Conservation (phyloP, 768 basidiomycete species). For the Amanita rimosa region DNA sequence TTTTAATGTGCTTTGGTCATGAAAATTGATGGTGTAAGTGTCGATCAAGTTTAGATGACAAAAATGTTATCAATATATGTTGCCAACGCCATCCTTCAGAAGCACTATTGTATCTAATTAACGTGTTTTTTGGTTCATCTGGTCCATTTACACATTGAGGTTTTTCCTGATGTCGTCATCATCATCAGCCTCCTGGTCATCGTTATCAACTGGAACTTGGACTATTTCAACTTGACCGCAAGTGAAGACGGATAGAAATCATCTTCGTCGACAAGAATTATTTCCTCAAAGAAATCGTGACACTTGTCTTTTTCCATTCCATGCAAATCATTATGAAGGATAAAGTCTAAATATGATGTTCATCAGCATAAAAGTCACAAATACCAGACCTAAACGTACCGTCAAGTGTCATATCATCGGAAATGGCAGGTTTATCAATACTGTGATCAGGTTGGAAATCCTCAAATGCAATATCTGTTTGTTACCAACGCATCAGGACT, state of each 20-base stretch:
- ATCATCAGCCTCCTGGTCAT: background rate
- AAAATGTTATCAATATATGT: too few species aligned
- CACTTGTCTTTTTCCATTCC: background rate
- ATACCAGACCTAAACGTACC: background rate
- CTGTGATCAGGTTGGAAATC: too few species aligned
- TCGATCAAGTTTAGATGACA: too few species aligned
- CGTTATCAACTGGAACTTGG: background rate
- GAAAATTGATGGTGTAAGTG: too few species aligned
- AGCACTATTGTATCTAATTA: too few species aligned
- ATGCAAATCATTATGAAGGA: background rate
- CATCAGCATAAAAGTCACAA: background rate
- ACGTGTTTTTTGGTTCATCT: too few species aligned
- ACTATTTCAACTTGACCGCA: background rate
- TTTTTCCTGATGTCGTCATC: background rate
- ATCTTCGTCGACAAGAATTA: background rate
- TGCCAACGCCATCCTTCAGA: too few species aligned
- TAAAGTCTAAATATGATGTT: background rate
- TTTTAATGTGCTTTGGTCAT: background rate
- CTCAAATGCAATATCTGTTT: background rate
- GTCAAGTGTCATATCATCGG: background rate
- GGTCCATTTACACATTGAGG: too few species aligned
- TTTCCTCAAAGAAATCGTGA: background rate
- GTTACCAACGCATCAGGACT: background rate
- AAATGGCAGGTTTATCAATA: background rate
- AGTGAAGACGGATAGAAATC: background rate